Percentiles rank a stretch among this genome's conserved stretches.
Conservation (phyloP, 164 flowering plant species). For the Sedum album region DNA sequence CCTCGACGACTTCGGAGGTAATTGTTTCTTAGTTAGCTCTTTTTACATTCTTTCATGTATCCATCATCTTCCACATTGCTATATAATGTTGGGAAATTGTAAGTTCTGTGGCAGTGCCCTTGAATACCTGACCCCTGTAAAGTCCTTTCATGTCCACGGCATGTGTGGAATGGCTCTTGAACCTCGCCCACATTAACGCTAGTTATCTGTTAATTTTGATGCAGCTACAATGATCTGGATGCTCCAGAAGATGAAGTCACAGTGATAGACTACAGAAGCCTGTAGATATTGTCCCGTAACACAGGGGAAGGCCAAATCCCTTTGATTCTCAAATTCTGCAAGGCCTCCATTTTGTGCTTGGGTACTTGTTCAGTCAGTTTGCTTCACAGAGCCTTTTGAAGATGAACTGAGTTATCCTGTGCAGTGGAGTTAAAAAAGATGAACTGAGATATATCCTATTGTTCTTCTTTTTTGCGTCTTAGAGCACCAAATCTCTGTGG, state of each 20-base stretch:
- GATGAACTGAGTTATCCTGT: neutral
- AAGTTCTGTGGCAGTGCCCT: neutral
- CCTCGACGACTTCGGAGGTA: constrained; percentile 90
- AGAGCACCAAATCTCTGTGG: neutral
- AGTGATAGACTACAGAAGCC: constrained; percentile 91
- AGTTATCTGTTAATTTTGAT: constrained; percentile 11
- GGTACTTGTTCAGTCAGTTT: neutral
- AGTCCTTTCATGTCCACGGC: neutral
- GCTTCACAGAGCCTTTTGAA: no score
- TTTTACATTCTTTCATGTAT: no score
- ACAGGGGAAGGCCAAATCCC: neutral
- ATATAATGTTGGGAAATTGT: neutral
- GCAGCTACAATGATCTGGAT: constrained; percentile 95
- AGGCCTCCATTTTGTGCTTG: neutral
- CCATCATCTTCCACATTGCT: neutral
- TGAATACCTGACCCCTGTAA: neutral
- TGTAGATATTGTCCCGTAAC: constrained; percentile 23
- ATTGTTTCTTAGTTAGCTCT: neutral
- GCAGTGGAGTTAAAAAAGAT: neutral
- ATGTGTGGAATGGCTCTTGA: neutral
- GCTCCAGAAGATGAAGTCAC: constrained; percentile 99
- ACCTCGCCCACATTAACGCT: neutral
- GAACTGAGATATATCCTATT: no score
- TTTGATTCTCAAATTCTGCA: neutral
- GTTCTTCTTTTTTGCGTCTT: neutral